Evolutionary conservation across 2,329 filamentous ascomycete genomes (phyloP), one percentile per base, ranked within the genome.

Genomic region (Penicillium psychrosexuale): DNA sequence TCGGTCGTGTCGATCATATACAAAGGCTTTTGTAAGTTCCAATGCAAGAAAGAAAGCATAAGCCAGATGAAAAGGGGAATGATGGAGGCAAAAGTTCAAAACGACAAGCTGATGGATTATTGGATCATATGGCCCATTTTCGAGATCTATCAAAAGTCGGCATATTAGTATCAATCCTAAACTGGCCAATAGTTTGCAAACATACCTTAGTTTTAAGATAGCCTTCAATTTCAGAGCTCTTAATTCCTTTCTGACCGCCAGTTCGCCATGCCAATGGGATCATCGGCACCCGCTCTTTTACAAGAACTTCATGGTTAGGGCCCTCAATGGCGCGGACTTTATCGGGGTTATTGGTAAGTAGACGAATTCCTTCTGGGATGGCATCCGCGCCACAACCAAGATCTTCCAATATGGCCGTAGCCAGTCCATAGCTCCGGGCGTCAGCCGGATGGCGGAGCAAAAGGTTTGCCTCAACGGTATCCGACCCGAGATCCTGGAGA

Each of bases 331-430:
- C 94, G 15, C 91, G 81, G 39, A 99, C 90, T 78, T 99, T 99
- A 66, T 99, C 94, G 0, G 94, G 94, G 67, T 99, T 99, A 72
- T 99, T 99, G 9, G 94, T 99, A 65, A 99, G 77, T 47, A 99
- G 77, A 34, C 90, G 81, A 50, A 97, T 86, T 13, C 76, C 76
- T 30, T 72, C 67, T 24, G 69, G 65, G 28, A 92, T 89, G 12
- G 77, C 73, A 63, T 96, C 81, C 1, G 78, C 82, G 2, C 81
- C 83, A 8, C 86, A 82, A 0, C 90, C 92, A 30, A 99, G 77
- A 75, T 99, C 94, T 57, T 86, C 80, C 51, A 99, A 79, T 82
- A 99, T 97, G 0, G 93, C 92, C 1, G 94, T 99, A 2, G 94
- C 94, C n/a, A 99, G 77, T 1, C 94, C 94, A 68, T 99, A 99